These are phyloP conservation scores for Pseudohyphozyma bogoriensis DNA, from an alignment of 768 basidiomycete genomes.

Conservation along the genomic window DNA sequence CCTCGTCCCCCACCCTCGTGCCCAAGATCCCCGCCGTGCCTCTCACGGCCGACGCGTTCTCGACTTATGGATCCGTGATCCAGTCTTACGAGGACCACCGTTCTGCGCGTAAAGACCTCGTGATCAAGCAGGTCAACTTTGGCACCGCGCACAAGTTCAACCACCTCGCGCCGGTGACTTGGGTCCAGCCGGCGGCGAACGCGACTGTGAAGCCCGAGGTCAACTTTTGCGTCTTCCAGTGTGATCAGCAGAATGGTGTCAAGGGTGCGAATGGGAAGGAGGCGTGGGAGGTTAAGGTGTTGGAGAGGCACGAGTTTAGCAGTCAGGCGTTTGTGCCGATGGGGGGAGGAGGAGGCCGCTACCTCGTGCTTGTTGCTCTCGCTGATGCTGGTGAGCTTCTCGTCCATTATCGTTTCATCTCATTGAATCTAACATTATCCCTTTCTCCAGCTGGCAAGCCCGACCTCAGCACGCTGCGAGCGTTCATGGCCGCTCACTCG, in stretches of 20 bases:
- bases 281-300: constrained; percentile 51
- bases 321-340: constrained; percentile 93
- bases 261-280: constrained; percentile 15
- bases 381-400: constrained; percentile 49
- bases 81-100: constrained; percentile 67
- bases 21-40: constrained; percentile 43
- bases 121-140: constrained; percentile 72
- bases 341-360: constrained; percentile 50
- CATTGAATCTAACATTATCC: background rate
- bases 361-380: constrained; percentile 77
- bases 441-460: constrained; percentile 54
- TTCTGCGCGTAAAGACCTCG: constrained; percentile 49
- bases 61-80: constrained; percentile 78
- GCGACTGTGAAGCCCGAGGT: constrained; percentile 48
- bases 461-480: constrained; percentile 60
- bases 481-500: constrained; percentile 65
- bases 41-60: constrained; percentile 75
- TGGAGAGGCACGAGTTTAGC: constrained; percentile 82
- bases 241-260: constrained; percentile 51
- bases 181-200: constrained; percentile 32
- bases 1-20: constrained; percentile 42
- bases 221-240: constrained; percentile 68
- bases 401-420: too few species aligned
- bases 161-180: constrained; percentile 63
- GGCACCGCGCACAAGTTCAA: constrained; percentile 90